A percentile compares a stretch with the other conserved stretches of the same genome.
These are phyloP conservation scores for Cryptosporidium parvum DNA, from an alignment of 169 alveolate genomes.

Conservation along the genomic window DNA sequence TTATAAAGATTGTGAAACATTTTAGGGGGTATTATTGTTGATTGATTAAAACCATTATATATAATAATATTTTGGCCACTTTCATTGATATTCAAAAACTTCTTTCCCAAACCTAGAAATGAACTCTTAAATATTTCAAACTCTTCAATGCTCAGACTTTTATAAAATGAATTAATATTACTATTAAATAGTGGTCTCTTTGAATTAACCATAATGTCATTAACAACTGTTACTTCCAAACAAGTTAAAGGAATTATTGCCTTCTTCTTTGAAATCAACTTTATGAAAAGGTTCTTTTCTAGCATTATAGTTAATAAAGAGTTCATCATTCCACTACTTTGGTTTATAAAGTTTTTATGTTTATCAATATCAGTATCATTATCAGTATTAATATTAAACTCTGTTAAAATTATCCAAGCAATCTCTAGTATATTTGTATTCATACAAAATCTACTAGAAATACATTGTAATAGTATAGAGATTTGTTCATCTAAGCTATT, in stretches of 20 bases:
- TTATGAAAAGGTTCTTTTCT: constrained; percentile 12
- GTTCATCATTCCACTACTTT: background rate
- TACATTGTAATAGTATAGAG: background rate
- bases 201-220: background rate
- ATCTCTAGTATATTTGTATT: background rate
- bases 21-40: constrained; percentile 22
- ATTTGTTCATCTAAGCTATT: background rate
- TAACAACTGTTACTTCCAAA: background rate
- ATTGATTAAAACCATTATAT: constrained; percentile 5
- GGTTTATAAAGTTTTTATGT: background rate
- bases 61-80: background rate
- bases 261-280: constrained; percentile 5
- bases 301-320: background rate
- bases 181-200: background rate
- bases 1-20: constrained; percentile 47
- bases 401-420: background rate
- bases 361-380: background rate
- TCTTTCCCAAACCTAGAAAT: background rate
- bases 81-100: background rate
- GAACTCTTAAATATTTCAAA: constrained; percentile 6
- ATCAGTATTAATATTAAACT: background rate
- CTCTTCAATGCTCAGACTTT: background rate
- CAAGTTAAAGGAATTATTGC: constrained; percentile 18
- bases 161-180: constrained; percentile 22
- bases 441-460: constrained; percentile 10